Evolutionary conservation across 371 early-diverging fungal species (phyloP).

Genomic region (Mortierella sp.): DNA sequence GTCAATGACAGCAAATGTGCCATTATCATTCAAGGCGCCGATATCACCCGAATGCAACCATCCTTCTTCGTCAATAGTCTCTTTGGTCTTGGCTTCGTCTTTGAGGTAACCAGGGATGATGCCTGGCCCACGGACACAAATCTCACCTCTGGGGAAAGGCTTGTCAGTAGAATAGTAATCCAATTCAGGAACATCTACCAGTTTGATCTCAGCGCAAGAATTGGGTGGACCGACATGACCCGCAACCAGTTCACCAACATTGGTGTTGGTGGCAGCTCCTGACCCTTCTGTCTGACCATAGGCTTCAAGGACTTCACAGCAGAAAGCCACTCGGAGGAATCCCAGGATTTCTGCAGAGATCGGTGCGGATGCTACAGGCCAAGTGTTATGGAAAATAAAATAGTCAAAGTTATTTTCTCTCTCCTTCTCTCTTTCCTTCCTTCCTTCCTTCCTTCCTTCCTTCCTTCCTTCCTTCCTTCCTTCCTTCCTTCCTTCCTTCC

Average conservation of each 20-base stretch:
- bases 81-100: conserved; percentile 83
- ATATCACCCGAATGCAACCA: conserved; percentile 96
- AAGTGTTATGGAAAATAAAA: neutral
- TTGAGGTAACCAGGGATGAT: conserved; percentile 89
- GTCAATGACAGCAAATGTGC: conserved; percentile 86
- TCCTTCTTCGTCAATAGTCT: conserved; percentile 84
- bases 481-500: too few relatives aligned
- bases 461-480: too few relatives aligned
- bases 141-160: conserved; percentile 90
- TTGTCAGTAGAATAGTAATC: conserved; percentile 80
- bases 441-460: too few relatives aligned
- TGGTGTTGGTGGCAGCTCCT: conserved; percentile 68
- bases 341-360: conserved; percentile 84
- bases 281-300: conserved; percentile 94
- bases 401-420: too few relatives aligned
- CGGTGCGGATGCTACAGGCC: conserved; percentile 86
- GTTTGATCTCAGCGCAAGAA: conserved; percentile 78
- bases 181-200: conserved; percentile 93
- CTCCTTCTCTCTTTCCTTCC: too few relatives aligned
- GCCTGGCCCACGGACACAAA: conserved; percentile 87
- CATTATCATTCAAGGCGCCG: conserved; percentile 71
- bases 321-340: conserved; percentile 90
- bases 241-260: conserved; percentile 55
- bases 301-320: conserved; percentile 69
- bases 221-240: conserved; percentile 84